Percentiles rank a stretch among this genome's conserved stretches.
These are phyloP conservation scores for Tuber umbilicatum DNA, from an alignment of 495 filamentous ascomycete genomes.

Conservation along the genomic window DNA sequence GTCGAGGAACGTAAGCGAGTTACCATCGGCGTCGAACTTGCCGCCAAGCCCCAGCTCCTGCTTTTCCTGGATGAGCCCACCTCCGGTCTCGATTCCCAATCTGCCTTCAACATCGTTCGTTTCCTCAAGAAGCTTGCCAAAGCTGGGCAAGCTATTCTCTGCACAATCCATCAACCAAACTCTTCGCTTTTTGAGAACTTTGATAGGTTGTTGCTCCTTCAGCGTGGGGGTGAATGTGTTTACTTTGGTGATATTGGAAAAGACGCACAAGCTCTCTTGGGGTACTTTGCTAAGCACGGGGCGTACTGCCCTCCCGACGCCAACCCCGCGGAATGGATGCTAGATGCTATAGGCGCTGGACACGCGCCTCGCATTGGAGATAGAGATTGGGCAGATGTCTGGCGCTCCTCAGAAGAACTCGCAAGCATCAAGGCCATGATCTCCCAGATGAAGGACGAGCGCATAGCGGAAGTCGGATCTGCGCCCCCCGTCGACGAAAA, in stretches of 20 bases:
- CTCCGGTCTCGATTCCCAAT: constrained; percentile 75
- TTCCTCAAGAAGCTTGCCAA: constrained; percentile 79
- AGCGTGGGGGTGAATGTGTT: constrained; percentile 57
- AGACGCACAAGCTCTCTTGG: constrained; percentile 46
- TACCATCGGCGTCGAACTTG: constrained; percentile 83
- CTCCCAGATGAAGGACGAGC: constrained; percentile 56
- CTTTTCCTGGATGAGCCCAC: constrained; percentile 91
- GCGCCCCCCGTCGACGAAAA: constrained; percentile 48
- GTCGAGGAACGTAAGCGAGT: constrained; percentile 89
- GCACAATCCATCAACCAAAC: constrained; percentile 89
- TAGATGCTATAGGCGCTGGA: constrained; percentile 78
- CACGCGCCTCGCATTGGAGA: constrained; percentile 64
- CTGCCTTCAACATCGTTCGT: constrained; percentile 80
- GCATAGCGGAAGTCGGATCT: constrained; percentile 47
- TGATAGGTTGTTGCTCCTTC: constrained; percentile 59
- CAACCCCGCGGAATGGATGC: constrained; percentile 73
- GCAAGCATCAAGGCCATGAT: constrained; percentile 62
- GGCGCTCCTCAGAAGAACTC: constrained; percentile 63
- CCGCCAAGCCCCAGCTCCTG: constrained; percentile 75
- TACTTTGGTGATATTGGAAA: constrained; percentile 64
- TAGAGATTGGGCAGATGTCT: constrained; percentile 75
- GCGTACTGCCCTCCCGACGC: constrained; percentile 45
- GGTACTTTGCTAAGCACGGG: constrained; percentile 52
- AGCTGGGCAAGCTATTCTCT: constrained; percentile 79
- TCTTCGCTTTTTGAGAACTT: constrained; percentile 79